Conservation (phyloP, 805 yeast genomes). For the Millerozyma acaciae region DNA sequence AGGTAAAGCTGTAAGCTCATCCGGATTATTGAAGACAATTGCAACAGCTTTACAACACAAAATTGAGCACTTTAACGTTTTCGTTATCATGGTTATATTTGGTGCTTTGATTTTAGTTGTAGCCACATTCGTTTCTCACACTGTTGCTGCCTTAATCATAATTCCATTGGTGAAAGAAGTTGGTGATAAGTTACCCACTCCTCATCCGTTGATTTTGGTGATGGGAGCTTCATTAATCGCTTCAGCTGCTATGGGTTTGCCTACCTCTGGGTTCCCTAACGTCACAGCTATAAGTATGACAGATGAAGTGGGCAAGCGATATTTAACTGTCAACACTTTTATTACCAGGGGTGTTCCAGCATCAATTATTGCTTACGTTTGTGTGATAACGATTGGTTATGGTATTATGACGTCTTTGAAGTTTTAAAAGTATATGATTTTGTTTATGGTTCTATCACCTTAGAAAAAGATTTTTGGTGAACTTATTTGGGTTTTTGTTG, state of each 20-base stretch:
- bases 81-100: constrained; percentile 43
- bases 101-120: constrained; percentile 37
- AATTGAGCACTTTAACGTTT: constrained; percentile 41
- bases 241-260: constrained; percentile 45
- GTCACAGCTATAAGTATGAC: constrained; percentile 43
- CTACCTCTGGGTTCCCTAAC: constrained; percentile 43
- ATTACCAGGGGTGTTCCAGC: constrained; percentile 43
- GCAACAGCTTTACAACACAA: constrained; percentile 42
- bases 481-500: too few relatives aligned
- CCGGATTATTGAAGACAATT: constrained; percentile 45
- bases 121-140: constrained; percentile 43
- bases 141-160: constrained; percentile 42
- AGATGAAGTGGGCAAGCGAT: constrained; percentile 38
- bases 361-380: constrained; percentile 32
- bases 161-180: constrained; percentile 40
- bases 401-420: constrained; percentile 34
- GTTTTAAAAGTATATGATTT: constrained; percentile 11
- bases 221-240: constrained; percentile 41
- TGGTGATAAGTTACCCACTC: constrained; percentile 33
- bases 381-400: constrained; percentile 36
- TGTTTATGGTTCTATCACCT: too few relatives aligned
- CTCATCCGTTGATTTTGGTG: constrained; percentile 36
- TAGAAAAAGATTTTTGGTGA: too few relatives aligned
- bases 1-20: constrained; percentile 48
- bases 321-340: constrained; percentile 38